These are phyloP conservation scores for Yarrowia sp. DNA, from an alignment of 805 yeast species.

Conservation along the genomic window DNA sequence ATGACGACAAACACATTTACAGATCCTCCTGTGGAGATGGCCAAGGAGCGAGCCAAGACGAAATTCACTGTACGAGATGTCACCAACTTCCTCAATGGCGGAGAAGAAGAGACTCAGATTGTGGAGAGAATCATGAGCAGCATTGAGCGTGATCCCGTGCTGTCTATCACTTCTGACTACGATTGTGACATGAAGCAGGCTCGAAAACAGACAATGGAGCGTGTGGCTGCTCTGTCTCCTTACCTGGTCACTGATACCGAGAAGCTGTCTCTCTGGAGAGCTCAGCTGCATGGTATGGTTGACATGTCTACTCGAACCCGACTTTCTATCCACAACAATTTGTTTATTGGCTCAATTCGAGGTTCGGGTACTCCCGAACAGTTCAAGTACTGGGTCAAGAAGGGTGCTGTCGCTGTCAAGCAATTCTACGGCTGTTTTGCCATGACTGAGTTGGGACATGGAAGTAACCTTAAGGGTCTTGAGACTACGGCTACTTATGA, in stretches of 20 bases:
- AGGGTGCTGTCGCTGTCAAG: constrained; percentile 42
- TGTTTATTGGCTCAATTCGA: constrained; percentile 72
- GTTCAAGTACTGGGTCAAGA: constrained; percentile 73
- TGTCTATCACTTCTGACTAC: constrained; percentile 45
- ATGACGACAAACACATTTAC: constrained; percentile 33
- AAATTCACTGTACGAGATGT: constrained; percentile 42
- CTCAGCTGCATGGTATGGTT: constrained; percentile 36
- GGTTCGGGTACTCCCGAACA: constrained; percentile 88
- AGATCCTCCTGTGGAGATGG: constrained; percentile 41
- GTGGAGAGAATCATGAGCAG: constrained; percentile 43
- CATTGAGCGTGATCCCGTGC: constrained; percentile 56
- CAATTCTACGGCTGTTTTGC: constrained; percentile 75
- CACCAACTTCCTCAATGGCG: constrained; percentile 47
- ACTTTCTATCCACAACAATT: constrained; percentile 80
- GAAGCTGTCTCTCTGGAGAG: constrained; percentile 32
- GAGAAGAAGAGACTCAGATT: constrained; percentile 42
- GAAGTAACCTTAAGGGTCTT: constrained; percentile 89
- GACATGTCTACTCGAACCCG: constrained; percentile 83
- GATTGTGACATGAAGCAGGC: constrained; percentile 45
- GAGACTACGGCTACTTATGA: constrained; percentile 87
- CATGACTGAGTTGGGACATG: constrained; percentile 91
- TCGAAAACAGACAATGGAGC: constrained; percentile 41
- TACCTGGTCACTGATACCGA: constrained; percentile 32
- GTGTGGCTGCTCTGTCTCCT: constrained; percentile 35
- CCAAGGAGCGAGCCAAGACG: constrained; percentile 42